Evolutionary conservation across 1,139 yeast species (phyloP).

Genomic region (Geotrichum europaeum): DNA sequence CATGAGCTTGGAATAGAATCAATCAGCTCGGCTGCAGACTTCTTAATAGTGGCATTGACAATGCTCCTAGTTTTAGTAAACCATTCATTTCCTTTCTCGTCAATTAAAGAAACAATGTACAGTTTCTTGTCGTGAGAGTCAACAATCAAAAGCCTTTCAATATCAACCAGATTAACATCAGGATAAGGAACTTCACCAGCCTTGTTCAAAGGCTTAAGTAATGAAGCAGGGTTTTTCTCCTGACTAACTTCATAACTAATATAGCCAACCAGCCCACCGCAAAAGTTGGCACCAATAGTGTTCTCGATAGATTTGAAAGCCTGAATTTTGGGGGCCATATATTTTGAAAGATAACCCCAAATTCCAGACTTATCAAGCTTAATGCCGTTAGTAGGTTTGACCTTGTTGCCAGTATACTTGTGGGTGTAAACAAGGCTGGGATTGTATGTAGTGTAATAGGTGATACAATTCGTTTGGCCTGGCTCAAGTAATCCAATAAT

Average conservation of each 20-base stretch:
- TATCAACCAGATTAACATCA: constrained; percentile 67
- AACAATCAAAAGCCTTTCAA: constrained; percentile 59
- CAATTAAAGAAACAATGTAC: constrained; percentile 49
- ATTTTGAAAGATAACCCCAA: constrained; percentile 48
- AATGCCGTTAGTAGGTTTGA: neutral
- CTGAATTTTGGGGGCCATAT: constrained; percentile 41
- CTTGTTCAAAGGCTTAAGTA: constrained; percentile 6
- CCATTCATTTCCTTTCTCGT: constrained; percentile 39
- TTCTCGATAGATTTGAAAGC: constrained; percentile 21
- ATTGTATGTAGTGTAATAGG: constrained; percentile 48
- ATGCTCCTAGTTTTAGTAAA: constrained; percentile 21
- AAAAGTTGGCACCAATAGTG: constrained; percentile 52
- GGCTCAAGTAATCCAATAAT: constrained; percentile 66
- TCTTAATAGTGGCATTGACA: constrained; percentile 8
- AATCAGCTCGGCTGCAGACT: neutral
- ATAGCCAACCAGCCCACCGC: constrained; percentile 85
- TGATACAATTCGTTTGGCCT: constrained; percentile 49
- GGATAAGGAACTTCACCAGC: constrained; percentile 37
- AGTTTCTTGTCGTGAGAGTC: constrained; percentile 47
- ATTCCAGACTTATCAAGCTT: constrained; percentile 26
- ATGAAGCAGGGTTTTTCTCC: constrained; percentile 14
- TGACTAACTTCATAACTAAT: constrained; percentile 65
- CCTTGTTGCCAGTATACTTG: constrained; percentile 25
- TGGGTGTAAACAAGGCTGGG: constrained; percentile 31
- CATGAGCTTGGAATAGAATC: constrained; percentile 20